Conservation (phyloP, 2,329 filamentous ascomycete species). For the Trichoderma sp. region DNA sequence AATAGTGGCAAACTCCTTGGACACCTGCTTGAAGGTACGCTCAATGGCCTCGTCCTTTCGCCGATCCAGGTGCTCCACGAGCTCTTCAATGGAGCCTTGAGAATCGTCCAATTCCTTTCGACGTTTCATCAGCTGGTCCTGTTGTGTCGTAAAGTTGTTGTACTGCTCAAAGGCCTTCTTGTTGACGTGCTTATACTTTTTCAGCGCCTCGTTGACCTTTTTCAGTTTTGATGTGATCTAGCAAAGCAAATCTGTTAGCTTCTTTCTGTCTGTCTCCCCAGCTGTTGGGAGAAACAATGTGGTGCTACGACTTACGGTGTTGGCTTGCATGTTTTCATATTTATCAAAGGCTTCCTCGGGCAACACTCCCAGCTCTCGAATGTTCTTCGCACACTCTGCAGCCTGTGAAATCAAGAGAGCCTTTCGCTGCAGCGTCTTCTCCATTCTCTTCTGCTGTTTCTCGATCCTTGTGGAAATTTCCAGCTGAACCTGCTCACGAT, state of each 20-base stretch:
- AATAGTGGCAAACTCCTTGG: constrained; percentile 86
- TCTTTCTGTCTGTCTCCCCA: neutral
- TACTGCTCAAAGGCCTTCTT: constrained; percentile 99
- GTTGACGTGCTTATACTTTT: constrained; percentile 98
- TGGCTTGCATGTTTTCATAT: constrained; percentile 81
- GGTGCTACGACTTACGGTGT: constrained; percentile 59
- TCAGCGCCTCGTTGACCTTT: constrained; percentile 88
- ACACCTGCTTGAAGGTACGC: constrained; percentile 97
- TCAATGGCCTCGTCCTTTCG: constrained; percentile 98
- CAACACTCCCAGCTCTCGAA: constrained; percentile 88
- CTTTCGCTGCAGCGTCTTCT: constrained; percentile 89
- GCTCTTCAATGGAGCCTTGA: constrained; percentile 84
- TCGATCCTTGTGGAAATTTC: constrained; percentile 79
- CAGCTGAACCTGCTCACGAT: constrained; percentile 73
- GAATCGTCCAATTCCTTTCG: constrained; percentile 85
- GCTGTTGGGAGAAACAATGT: too few relatives aligned
- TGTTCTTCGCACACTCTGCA: constrained; percentile 82
- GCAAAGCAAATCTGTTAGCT: constrained; percentile 26
- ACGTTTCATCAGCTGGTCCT: constrained; percentile 82
- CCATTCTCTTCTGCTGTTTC: constrained; percentile 84
- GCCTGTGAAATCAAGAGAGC: constrained; percentile 77
- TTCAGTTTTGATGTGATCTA: constrained; percentile 72
- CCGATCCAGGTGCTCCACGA: constrained; percentile 90
- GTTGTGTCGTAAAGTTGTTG: constrained; percentile 92
- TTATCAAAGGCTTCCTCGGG: constrained; percentile 93